Percentiles rank a stretch among this genome's conserved stretches.
phyloP scores from a whole-genome alignment of 2,329 filamentous ascomycete genomes.

The Parasarocladium wereldwijsianum region DNA sequence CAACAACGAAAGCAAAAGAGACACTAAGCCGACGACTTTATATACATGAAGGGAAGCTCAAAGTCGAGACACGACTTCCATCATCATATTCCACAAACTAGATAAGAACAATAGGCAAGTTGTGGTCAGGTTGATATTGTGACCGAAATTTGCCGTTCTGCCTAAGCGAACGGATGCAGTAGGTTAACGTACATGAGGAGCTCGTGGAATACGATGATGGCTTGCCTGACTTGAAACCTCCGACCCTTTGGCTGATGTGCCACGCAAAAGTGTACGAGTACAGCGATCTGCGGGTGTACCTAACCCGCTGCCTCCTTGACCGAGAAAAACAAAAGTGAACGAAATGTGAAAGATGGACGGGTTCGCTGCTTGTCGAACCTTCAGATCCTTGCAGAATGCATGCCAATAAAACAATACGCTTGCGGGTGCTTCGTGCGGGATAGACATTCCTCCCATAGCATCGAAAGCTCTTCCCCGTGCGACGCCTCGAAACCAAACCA shows the following conservation, averaged over 20 bases:
- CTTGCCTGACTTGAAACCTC: constrained; percentile 38
- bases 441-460: neutral
- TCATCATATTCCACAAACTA: constrained; percentile 44
- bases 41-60: constrained; percentile 23
- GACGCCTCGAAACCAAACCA: constrained; percentile 10
- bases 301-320: constrained; percentile 4
- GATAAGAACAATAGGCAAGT: constrained; percentile 19
- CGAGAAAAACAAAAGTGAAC: constrained; percentile 15
- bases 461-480: constrained; percentile 6
- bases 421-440: constrained; percentile 12
- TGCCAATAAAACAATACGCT: constrained; percentile 17
- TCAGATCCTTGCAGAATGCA: constrained; percentile 14
- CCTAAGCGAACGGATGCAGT: constrained; percentile 17
- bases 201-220: constrained; percentile 56
- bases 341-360: constrained; percentile 10
- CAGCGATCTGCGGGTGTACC: neutral
- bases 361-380: constrained; percentile 10
- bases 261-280: no score
- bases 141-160: constrained; percentile 20
- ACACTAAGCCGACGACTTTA: constrained; percentile 12
- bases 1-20: constrained; percentile 11
- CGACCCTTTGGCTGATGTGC: no score
- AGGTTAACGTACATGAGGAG: constrained; percentile 52
- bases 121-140: constrained; percentile 25
- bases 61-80: constrained; percentile 40